These are phyloP conservation scores for Orobanche coerulescens DNA, from an alignment of 257 asterid species.

Conservation along the genomic window DNA sequence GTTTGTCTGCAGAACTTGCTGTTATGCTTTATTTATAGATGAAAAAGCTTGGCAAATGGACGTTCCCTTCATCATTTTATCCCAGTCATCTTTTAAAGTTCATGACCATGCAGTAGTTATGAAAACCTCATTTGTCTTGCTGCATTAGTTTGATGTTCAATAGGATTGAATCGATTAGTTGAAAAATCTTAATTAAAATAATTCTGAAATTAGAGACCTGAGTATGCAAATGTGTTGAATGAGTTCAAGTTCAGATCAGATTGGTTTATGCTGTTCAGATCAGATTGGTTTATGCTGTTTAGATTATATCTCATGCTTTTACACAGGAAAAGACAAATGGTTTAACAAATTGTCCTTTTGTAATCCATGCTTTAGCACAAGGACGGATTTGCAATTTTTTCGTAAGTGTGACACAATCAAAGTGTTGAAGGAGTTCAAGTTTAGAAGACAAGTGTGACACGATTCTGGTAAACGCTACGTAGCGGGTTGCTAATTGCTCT, in stretches of 20 bases:
- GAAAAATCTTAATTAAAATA: not conserved
- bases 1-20: not conserved
- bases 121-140: not conserved
- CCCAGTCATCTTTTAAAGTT: not conserved
- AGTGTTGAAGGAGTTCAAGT: too few species aligned
- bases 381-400: too few species aligned
- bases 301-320: not conserved
- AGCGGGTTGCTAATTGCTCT: too few species aligned
- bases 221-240: conserved; percentile 6
- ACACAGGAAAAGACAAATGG: not conserved
- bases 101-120: conserved; percentile 2
- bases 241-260: conserved; percentile 12
- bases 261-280: too few species aligned
- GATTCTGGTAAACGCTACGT: too few species aligned
- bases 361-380: conserved; percentile 2
- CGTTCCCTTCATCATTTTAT: not conserved
- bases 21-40: not conserved
- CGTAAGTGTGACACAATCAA: too few species aligned
- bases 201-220: not conserved
- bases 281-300: not conserved
- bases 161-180: conserved; percentile 3
- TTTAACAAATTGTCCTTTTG: not conserved
- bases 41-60: not conserved
- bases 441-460: too few species aligned
- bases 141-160: not conserved